A percentile compares a stretch with the other conserved stretches of the same genome.
phyloP scores from a whole-genome alignment of 2,329 filamentous ascomycete species.

The Monosporascus sp. region DNA sequence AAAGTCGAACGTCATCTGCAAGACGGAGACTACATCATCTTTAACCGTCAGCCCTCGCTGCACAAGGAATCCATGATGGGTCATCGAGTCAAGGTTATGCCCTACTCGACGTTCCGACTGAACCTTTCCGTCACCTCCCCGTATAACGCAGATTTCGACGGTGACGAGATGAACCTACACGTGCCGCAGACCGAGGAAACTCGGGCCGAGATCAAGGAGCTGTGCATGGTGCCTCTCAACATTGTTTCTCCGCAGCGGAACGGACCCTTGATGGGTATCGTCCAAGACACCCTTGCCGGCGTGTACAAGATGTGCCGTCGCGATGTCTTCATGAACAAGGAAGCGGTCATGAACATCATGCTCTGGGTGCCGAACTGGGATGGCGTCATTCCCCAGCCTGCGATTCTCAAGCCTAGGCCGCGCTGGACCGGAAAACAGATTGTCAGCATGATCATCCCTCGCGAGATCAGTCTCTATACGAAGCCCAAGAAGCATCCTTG shows the following conservation, averaged over 20 bases:
- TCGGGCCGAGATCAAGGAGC: constrained; percentile 84
- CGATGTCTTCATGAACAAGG: constrained; percentile 84
- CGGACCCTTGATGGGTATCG: constrained; percentile 97
- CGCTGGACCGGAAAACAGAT: constrained; percentile 99
- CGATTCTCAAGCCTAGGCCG: constrained; percentile 87
- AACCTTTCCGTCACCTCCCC: constrained; percentile 97
- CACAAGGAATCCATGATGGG: constrained; percentile 99
- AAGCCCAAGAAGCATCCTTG: constrained; percentile 53
- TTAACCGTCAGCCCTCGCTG: constrained; percentile 97
- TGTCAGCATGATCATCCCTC: constrained; percentile 85
- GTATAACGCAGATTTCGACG: constrained; percentile 99
- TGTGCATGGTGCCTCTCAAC: constrained; percentile 97
- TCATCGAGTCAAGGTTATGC: constrained; percentile 95
- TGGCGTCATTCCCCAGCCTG: constrained; percentile 84
- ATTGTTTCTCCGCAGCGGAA: constrained; percentile 98
- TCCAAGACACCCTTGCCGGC: constrained; percentile 94
- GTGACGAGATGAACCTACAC: constrained; percentile 99
- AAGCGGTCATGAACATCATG: constrained; percentile 93
- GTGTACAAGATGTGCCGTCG: constrained; percentile 94
- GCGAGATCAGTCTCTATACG: constrained; percentile 73
- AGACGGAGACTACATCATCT: constrained; percentile 96
- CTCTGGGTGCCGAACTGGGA: constrained; percentile 98
- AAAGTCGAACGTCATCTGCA: constrained; percentile 97
- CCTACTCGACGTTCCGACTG: constrained; percentile 95
- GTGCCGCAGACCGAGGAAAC: constrained; percentile 97